Evolutionary conservation across 495 filamentous ascomycete species (phyloP).

Genomic region (Aspergillus nanangensis): DNA sequence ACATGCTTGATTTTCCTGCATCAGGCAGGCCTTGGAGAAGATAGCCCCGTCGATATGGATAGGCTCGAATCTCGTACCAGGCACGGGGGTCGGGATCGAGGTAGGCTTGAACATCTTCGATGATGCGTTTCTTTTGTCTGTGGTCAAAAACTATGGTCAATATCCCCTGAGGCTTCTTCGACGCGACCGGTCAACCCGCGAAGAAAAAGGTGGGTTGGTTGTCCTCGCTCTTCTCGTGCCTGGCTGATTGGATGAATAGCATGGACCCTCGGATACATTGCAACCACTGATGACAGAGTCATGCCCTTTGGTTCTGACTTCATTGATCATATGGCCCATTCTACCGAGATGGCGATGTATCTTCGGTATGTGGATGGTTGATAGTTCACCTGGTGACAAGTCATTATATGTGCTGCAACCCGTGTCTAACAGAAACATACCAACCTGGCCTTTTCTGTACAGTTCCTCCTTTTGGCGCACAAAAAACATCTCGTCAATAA

Average conservation of each 20-base stretch:
- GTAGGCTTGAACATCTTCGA: constrained; percentile 23
- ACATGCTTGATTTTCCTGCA: constrained; percentile 60
- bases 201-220: not conserved
- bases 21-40: constrained; percentile 65
- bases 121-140: constrained; percentile 57
- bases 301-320: not conserved
- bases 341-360: not conserved
- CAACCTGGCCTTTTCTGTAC: not conserved
- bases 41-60: constrained; percentile 18
- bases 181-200: no score
- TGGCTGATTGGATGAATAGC: not conserved
- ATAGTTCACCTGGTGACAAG: not conserved
- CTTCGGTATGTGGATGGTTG: not conserved
- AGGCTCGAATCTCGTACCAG: not conserved
- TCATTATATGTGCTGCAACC: not conserved
- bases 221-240: not conserved
- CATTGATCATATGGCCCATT: not conserved
- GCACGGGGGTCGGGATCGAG: constrained; percentile 5
- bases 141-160: constrained; percentile 69
- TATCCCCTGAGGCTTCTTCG: constrained; percentile 53
- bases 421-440: not conserved
- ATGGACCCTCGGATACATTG: not conserved
- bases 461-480: not conserved
- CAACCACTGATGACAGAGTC: not conserved
- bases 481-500: not conserved